Evolutionary conservation across 2,329 filamentous ascomycete species (phyloP).

Genomic region (Dothistroma pini): DNA sequence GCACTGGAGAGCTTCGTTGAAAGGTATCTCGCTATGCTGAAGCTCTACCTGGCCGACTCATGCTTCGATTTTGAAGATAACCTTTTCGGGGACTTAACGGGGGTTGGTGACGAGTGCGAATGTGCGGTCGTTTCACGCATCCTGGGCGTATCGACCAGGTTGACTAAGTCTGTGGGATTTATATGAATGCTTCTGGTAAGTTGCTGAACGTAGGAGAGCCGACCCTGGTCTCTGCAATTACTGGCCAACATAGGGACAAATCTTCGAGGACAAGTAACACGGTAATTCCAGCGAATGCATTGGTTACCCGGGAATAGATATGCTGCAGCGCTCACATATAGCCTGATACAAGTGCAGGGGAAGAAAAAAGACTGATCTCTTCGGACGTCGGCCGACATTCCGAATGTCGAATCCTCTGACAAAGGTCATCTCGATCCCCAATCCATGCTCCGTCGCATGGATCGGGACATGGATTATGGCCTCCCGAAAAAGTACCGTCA

Average conservation of each 20-base stretch:
- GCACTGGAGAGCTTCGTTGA: not conserved
- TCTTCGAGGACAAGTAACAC: no score
- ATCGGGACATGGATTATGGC: conserved; percentile 1
- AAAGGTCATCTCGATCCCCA: not conserved
- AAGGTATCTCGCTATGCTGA: not conserved
- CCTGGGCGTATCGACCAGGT: not conserved
- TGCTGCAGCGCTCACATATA: no score
- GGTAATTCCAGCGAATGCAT: no score
- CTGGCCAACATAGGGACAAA: no score
- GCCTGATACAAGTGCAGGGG: no score
- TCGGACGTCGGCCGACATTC: not conserved
- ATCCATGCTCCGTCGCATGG: not conserved
- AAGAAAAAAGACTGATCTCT: not conserved
- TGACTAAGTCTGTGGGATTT: not conserved
- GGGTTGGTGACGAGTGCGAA: not conserved
- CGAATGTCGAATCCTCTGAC: not conserved
- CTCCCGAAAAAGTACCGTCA: not conserved
- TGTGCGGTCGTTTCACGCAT: not conserved
- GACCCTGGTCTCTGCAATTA: no score
- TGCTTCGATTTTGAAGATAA: not conserved
- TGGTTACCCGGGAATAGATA: no score
- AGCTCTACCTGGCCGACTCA: not conserved
- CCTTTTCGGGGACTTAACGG: not conserved
- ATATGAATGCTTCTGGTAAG: no score
- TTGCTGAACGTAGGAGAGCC: no score